phyloP scores from a whole-genome alignment of 805 yeast genomes.

The Pichia nanzhaoensis region DNA sequence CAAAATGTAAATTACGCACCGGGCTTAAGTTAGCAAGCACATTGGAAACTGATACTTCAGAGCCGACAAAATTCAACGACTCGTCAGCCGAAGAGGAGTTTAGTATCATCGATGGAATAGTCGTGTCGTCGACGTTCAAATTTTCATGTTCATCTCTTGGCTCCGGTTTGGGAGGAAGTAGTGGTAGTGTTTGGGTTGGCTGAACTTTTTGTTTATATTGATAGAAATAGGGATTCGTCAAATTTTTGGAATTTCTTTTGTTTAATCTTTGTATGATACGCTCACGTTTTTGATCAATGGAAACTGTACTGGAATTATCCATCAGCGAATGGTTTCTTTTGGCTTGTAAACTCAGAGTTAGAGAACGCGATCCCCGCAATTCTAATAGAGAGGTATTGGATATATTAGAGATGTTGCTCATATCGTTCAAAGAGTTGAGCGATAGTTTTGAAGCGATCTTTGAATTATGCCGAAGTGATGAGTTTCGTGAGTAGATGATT shows the following conservation, averaged over 20 bases:
- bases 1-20: not conserved
- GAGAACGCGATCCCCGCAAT: not conserved
- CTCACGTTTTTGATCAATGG: constrained; percentile 6
- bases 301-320: constrained; percentile 1
- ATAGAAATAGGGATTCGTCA: constrained; percentile 10
- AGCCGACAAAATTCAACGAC: constrained; percentile 5
- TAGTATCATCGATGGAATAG: too few relatives aligned
- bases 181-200: constrained; percentile 6
- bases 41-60: not conserved
- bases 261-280: constrained; percentile 6
- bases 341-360: not conserved
- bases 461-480: not conserved
- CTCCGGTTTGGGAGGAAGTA: not conserved
- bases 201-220: constrained; percentile 7
- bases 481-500: constrained; percentile 1
- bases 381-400: not conserved
- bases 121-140: too few relatives aligned
- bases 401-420: constrained; percentile 1
- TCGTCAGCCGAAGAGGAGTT: constrained; percentile 1
- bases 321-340: not conserved
- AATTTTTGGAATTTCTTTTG: constrained; percentile 7
- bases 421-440: not conserved
- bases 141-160: too few relatives aligned
- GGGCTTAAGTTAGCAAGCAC: not conserved
- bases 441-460: constrained; percentile 1